Evolutionary conservation across 2,329 filamentous ascomycete genomes (phyloP), one percentile per base, ranked within the genome.

Genomic region (Botrytis sinoallii): DNA sequence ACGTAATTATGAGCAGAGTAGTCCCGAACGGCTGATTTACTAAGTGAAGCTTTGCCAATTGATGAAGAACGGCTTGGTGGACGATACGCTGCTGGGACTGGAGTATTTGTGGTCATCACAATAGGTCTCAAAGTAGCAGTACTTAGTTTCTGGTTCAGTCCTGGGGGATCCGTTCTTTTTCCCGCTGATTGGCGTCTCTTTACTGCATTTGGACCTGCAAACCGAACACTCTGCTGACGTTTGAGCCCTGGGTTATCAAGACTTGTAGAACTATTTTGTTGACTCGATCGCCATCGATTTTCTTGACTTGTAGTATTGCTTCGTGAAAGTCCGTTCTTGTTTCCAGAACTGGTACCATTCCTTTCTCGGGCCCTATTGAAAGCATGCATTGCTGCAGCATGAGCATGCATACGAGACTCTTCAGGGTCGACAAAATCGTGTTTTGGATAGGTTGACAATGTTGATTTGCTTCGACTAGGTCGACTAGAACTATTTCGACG

Each of bases 361-460:
- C 84, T 82, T 52, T 83, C 83, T 71, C 84, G 84, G n/a, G 87
- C 86, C 74, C 86, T 84, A 10, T 83, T 80, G 79, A 88, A 92
- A 1, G 91, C 91, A 78, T 90, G 83, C 48, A 84, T 83, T 12
- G 91, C 91, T 35, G 91, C 90, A 57, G 87, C 85, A 57, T 89
- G 86, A 12, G 91, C 91, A 80, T 92, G 88, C 71, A 88, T 84
- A 67, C 87, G 85, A 3, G 87, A 87, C 5, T 82, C 80, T 18
- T 81, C 81, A 1, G 86, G 85, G 76, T 85, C 82, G 63, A 89
- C 86, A 69, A 85, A 83, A 68, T 87, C 84, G 32, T 87, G 81
- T 74, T 83, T 82, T 44, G 84, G 84, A 68, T 84, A 84, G 44
- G 84, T 81, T 48, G 87, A 87, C 74, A 83, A 84, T n/a, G 84